phyloP scores from a whole-genome alignment of 345 rosid species.

The Salix koriyanagi region DNA sequence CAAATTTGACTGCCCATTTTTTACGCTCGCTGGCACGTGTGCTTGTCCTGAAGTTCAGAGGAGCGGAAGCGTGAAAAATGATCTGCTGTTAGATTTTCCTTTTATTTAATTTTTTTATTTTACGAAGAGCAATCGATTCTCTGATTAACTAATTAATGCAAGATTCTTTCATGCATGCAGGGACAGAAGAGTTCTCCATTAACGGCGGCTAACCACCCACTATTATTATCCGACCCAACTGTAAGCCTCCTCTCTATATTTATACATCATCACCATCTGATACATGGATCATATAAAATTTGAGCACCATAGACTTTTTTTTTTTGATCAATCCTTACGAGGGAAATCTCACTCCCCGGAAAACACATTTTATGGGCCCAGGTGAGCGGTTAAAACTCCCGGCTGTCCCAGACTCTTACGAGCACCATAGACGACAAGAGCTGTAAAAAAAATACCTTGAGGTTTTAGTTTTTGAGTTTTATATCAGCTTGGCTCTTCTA shows the following conservation, averaged over 20 bases:
- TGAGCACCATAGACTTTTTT: too few species aligned
- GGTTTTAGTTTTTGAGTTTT: too few species aligned
- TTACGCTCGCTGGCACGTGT: conserved; percentile 20
- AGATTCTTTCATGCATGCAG: background rate
- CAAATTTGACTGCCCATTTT: background rate
- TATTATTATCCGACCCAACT: background rate
- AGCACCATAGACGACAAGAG: too few species aligned
- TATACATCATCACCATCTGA: background rate
- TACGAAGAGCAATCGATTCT: background rate
- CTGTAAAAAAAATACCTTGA: too few species aligned
- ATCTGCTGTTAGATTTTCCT: background rate
- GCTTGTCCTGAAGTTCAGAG: background rate
- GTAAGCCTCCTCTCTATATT: background rate
- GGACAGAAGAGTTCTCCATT: background rate
- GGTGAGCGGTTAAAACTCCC: too few species aligned
- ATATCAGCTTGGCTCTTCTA: too few species aligned
- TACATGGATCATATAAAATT: background rate
- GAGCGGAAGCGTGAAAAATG: conserved; percentile 14
- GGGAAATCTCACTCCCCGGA: too few species aligned
- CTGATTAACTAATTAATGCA: background rate
- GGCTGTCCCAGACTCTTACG: too few species aligned
- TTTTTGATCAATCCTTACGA: too few species aligned
- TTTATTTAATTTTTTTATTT: background rate
- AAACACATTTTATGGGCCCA: too few species aligned
- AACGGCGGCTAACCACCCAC: background rate